Conservation (phyloP, 495 filamentous ascomycete genomes). For the Xylona heveae region DNA sequence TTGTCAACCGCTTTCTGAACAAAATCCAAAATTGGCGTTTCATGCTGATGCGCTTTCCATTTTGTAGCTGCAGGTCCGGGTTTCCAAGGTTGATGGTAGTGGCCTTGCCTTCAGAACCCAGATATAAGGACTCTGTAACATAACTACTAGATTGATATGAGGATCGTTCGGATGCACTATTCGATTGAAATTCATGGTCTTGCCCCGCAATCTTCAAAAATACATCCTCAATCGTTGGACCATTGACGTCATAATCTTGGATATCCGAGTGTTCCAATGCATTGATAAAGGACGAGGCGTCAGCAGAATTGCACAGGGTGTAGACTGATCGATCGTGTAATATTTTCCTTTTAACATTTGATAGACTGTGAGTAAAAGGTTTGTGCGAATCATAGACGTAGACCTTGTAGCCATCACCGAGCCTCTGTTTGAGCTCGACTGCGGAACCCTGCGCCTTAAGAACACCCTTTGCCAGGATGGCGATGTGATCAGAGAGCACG, state of each 20-base stretch:
- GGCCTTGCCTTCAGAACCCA: too few species aligned
- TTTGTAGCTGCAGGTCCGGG: slow-evolving; percentile 32
- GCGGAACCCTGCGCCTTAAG: slow-evolving; percentile 54
- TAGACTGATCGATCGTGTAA: slow-evolving; percentile 51
- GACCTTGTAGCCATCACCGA: slow-evolving; percentile 60
- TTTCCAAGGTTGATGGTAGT: too few species aligned
- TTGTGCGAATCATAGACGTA: slow-evolving; percentile 36
- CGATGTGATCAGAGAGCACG: slow-evolving; percentile 54
- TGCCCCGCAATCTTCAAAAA: slow-evolving; percentile 70
- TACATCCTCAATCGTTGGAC: slow-evolving; percentile 73
- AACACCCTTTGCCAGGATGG: slow-evolving; percentile 50
- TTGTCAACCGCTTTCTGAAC: slow-evolving; percentile 55
- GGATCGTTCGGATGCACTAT: too few species aligned
- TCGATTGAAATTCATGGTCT: too few species aligned
- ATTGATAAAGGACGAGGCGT: slow-evolving; percentile 43
- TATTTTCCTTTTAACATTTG: slow-evolving; percentile 28
- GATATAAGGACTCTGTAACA: too few species aligned
- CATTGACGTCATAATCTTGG: slow-evolving; percentile 52
- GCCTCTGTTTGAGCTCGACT: slow-evolving; percentile 46
- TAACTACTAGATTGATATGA: too few species aligned
- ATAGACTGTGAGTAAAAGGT: too few species aligned
- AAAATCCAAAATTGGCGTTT: slow-evolving; percentile 45
- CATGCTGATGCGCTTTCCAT: slow-evolving; percentile 42
- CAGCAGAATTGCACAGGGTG: slow-evolving; percentile 34
- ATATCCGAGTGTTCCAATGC: slow-evolving; percentile 38